Base-by-base conservation (phyloP, 2,329 filamentous ascomycete genomes). In the Neofusicoccum sp. region DNA sequence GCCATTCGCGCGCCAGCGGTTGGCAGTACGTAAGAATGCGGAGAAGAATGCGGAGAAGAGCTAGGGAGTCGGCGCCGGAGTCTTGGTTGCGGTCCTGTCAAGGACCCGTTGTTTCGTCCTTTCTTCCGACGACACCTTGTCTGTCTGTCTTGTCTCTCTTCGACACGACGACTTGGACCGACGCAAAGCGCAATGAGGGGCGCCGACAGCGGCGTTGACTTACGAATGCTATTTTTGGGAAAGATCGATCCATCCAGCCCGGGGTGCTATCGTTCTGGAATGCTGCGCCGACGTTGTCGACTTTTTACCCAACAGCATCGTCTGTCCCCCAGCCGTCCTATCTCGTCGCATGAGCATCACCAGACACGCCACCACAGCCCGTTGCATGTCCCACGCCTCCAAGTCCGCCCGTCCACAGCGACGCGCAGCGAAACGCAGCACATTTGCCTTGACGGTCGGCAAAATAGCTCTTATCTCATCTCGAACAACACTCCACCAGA, bases 11-110 rank as follows among this genome's bases (percentile, higher is more conserved):
- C 36, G 50, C 34, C 36, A 41, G 36, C 12, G 52, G 52, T 44
- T 56, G 37, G 28, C 54, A 58, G 54, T 58, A 58, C 54, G 54
- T 58, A 58, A 58, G 39, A 58, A 45, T 47, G 54, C 54, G 54
- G 54, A 47, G 54, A 58, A 58, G 54, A 58, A 58, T 58, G 54
- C 54, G 54, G 54, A 58, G 54, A 45, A 31, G 34, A 8, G 16
- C 34, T 22, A 9, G 6, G 36, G n/a, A 16, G 14, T 14, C 14
- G 16, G 28, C 11, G 12, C 28, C 29, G 45, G 5, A 43, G 12
- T 43, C 12, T 29, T n/a, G 29, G 9, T 6, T 22, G 48, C 48
- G 48, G 48, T 50, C 48, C 16, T 22, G 22, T 22, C 22, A 22
- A 22, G 22, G 22, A 22, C 22, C 22, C 22, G 22, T 22, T 22